A percentile compares a stretch with the other conserved stretches of the same genome.
These are phyloP conservation scores for Phytophthora cajani DNA, from an alignment of 352 stramenopile species.

Conservation along the genomic window DNA sequence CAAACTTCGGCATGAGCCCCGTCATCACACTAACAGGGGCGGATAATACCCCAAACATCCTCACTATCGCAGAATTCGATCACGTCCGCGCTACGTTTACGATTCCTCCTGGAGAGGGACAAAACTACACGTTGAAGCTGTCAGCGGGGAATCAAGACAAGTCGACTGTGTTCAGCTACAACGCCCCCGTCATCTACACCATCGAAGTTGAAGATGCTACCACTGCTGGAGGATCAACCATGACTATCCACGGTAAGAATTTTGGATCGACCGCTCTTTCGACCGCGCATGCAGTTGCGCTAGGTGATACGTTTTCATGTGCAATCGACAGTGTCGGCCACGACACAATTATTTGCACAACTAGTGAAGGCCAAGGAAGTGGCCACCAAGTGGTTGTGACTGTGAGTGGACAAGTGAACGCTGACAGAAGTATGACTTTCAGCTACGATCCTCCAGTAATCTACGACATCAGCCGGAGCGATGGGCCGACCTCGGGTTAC, in stretches of 20 bases:
- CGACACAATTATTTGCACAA: constrained; percentile 39
- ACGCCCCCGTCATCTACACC: constrained; percentile 49
- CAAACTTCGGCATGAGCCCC: constrained; percentile 55
- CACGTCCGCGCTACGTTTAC: constrained; percentile 48
- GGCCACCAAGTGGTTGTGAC: constrained; percentile 44
- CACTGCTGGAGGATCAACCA: constrained; percentile 49
- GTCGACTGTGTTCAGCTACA: constrained; percentile 54
- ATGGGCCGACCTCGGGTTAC: constrained; percentile 62
- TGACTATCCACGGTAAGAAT: constrained; percentile 57
- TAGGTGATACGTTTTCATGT: constrained; percentile 44
- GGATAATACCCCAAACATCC: not conserved
- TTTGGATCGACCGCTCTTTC: constrained; percentile 59
- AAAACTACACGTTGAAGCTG: constrained; percentile 42
- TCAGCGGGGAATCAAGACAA: constrained; percentile 52
- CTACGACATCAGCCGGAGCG: constrained; percentile 41
- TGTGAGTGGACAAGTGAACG: constrained; percentile 45
- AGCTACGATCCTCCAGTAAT: constrained; percentile 55
- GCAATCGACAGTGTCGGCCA: constrained; percentile 45
- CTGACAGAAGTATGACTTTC: constrained; percentile 35
- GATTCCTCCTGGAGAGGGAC: constrained; percentile 60
- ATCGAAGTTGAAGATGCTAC: constrained; percentile 41
- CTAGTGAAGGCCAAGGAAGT: constrained; percentile 52
- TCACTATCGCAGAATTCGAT: constrained; percentile 33
- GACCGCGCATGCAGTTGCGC: constrained; percentile 34
- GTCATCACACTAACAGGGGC: constrained; percentile 28